These are phyloP conservation scores for Candida gigantensis DNA, from an alignment of 1,139 yeast genomes.

Conservation along the genomic window DNA sequence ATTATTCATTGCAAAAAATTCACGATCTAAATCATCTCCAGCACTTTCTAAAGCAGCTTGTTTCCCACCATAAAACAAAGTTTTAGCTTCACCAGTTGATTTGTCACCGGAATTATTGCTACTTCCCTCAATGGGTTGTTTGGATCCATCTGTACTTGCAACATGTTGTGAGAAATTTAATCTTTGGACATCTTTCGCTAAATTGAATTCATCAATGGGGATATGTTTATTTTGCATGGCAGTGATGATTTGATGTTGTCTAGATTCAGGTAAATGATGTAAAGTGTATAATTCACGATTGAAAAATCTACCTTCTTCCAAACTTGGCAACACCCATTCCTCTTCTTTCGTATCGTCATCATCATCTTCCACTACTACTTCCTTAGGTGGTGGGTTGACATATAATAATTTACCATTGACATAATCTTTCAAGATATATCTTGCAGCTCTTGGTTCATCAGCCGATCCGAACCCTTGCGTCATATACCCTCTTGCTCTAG, in stretches of 20 bases:
- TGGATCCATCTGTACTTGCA: constrained; percentile 31
- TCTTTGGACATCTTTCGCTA: constrained; percentile 67
- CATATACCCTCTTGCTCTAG: constrained; percentile 96
- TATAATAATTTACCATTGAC: constrained; percentile 87
- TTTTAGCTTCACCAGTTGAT: constrained; percentile 45
- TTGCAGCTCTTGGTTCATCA: constrained; percentile 92
- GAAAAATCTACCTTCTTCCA: constrained; percentile 59
- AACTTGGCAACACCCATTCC: constrained; percentile 36
- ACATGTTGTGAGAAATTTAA: constrained; percentile 81
- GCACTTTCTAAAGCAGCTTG: constrained; percentile 78
- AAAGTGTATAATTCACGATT: constrained; percentile 73
- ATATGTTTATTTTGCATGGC: constrained; percentile 62
- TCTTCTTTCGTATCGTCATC: too few relatives aligned
- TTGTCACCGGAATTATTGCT: constrained; percentile 15
- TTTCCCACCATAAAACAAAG: constrained; percentile 70
- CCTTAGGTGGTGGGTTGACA: constrained; percentile 84
- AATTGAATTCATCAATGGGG: constrained; percentile 53
- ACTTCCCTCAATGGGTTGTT: too few relatives aligned
- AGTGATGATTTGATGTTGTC: constrained; percentile 66
- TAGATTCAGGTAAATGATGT: constrained; percentile 63
- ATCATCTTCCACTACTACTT: constrained; percentile 34
- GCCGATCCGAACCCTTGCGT: constrained; percentile 97
- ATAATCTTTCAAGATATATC: constrained; percentile 90
- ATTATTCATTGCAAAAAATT: constrained; percentile 70
- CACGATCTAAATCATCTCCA: constrained; percentile 78